Conservation (phyloP, 2,329 filamentous ascomycete genomes). For the Venturia asperata region DNA sequence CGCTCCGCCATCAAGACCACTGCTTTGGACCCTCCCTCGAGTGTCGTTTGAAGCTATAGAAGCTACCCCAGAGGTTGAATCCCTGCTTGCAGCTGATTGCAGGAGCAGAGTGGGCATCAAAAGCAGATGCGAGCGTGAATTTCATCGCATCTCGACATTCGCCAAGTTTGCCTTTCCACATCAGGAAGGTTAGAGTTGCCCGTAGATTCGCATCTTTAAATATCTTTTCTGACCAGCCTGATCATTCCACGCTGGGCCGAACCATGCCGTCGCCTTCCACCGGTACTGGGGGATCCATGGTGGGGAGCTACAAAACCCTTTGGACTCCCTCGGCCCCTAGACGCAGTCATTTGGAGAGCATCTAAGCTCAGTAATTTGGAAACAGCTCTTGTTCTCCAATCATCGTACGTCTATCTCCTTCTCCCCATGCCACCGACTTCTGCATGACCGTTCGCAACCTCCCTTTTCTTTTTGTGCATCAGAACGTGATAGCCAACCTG, state of each 20-base stretch:
- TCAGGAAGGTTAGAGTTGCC: neutral
- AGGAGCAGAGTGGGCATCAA: neutral
- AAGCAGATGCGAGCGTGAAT: neutral
- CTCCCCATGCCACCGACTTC: neutral
- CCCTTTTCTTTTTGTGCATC: too few species aligned
- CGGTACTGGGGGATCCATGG: neutral
- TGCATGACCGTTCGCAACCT: too few species aligned
- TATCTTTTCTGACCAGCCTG: neutral
- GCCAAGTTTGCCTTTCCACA: neutral
- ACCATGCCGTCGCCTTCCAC: neutral
- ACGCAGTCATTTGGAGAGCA: too few species aligned
- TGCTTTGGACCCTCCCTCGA: too few species aligned
- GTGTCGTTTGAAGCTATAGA: too few species aligned
- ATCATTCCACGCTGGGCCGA: neutral
- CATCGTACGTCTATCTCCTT: neutral
- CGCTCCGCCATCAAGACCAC: too few species aligned
- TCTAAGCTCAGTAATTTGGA: too few species aligned
- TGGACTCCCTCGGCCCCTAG: neutral
- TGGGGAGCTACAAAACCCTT: slow-evolving; percentile 9
- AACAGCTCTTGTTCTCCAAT: too few species aligned
- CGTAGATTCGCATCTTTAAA: neutral
- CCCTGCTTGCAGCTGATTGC: neutral
- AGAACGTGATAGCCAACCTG: too few species aligned
- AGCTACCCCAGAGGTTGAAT: neutral
- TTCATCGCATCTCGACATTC: too few species aligned